Percentiles rank a stretch among this genome's conserved stretches.
phyloP scores from a whole-genome alignment of 768 basidiomycete species.

The Hygrocybe coccinea region DNA sequence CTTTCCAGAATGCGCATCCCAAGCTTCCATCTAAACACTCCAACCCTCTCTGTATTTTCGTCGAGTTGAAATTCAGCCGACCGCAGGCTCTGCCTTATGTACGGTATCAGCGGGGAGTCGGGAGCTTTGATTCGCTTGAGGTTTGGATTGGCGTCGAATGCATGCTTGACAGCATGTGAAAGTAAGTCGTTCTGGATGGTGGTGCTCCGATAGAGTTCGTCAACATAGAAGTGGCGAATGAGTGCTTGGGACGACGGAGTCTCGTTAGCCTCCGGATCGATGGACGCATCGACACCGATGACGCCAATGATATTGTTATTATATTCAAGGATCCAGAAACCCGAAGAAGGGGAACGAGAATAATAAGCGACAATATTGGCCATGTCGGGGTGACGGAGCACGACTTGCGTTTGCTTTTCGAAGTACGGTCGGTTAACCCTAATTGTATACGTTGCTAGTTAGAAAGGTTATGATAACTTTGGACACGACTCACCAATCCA shows the following conservation, averaged over 20 bases:
- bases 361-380: conserved; percentile 51
- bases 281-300: conserved; percentile 63
- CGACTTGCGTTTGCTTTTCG: conserved; percentile 48
- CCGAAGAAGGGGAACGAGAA: conserved; percentile 54
- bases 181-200: conserved; percentile 64
- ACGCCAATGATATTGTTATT: conserved; percentile 57
- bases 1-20: conserved; percentile 18
- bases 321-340: conserved; percentile 66
- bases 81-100: conserved; percentile 42
- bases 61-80: conserved; percentile 48
- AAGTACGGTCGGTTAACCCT: conserved; percentile 72
- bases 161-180: conserved; percentile 49
- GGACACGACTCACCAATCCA: conserved; percentile 57
- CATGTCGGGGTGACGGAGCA: conserved; percentile 55
- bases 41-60: conserved; percentile 41
- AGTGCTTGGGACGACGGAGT: too few relatives aligned
- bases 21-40: conserved; percentile 55
- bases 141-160: conserved; percentile 44
- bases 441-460: background rate
- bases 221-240: conserved; percentile 73
- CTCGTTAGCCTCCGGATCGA: too few relatives aligned
- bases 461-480: too few relatives aligned
- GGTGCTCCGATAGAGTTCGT: conserved; percentile 54
- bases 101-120: conserved; percentile 49
- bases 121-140: conserved; percentile 44